Percentiles rank a stretch among this genome's conserved stretches.
Evolutionary conservation across 176 grass and related monocot genomes (phyloP).

Genomic region (Musa itinerans): DNA sequence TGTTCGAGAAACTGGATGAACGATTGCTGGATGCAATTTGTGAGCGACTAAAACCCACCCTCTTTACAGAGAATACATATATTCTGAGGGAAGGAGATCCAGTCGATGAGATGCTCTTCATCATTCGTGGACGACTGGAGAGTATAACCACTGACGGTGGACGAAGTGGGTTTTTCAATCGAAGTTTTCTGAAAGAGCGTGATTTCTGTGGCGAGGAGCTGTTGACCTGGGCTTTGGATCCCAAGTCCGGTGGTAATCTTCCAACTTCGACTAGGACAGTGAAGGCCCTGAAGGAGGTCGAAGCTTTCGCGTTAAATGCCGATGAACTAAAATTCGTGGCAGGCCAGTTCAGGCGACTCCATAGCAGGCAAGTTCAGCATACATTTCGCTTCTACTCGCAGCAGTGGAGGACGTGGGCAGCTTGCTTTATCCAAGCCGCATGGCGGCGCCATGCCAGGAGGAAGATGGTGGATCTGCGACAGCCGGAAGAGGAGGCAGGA

Average conservation of each 20-base stretch:
- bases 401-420: constrained; percentile 82
- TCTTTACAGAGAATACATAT: constrained; percentile 61
- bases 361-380: constrained; percentile 74
- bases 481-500: constrained; percentile 38
- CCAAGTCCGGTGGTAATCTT: constrained; percentile 66
- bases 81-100: constrained; percentile 96
- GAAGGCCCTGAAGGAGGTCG: constrained; percentile 66
- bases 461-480: constrained; percentile 50
- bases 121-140: constrained; percentile 73
- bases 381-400: constrained; percentile 86
- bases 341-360: constrained; percentile 88
- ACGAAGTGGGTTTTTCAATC: constrained; percentile 85
- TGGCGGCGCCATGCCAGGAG: constrained; percentile 74
- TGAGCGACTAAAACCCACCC: constrained; percentile 63
- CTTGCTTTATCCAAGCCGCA: constrained; percentile 74
- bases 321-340: constrained; percentile 90
- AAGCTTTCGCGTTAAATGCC: constrained; percentile 55
- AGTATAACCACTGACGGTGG: constrained; percentile 84
- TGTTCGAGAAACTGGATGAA: constrained; percentile 91
- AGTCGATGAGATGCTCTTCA: constrained; percentile 94
- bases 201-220: constrained; percentile 83
- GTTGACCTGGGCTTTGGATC: constrained; percentile 88
- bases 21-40: constrained; percentile 83
- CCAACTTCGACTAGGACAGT: constrained; percentile 73
- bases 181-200: constrained; percentile 58